Conservation (phyloP, 306 rosid species). For the Prinsepia uniflora region DNA sequence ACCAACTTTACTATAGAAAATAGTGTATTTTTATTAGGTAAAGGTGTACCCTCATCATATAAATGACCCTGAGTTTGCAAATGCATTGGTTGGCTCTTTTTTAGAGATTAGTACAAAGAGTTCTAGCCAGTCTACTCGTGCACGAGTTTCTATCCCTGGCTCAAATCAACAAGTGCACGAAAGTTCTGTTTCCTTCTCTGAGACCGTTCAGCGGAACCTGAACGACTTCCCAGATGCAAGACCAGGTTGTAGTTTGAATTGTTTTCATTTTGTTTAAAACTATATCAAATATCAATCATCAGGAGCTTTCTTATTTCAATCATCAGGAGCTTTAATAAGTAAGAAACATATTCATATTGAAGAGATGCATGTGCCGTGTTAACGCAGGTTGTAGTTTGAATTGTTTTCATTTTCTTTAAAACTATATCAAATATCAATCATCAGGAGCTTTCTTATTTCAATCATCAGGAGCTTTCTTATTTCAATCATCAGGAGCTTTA, state of each 20-base stretch:
- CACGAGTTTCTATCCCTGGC: constrained; percentile 31
- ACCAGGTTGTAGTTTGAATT: constrained; percentile 51
- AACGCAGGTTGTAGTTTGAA: constrained; percentile 56
- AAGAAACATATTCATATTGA: not conserved
- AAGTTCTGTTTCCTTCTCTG: constrained; percentile 31
- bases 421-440: not conserved
- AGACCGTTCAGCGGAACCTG: constrained; percentile 41
- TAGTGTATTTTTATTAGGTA: constrained; percentile 45
- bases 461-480: no score
- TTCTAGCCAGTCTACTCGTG: constrained; percentile 30
- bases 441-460: no score
- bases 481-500: not conserved
- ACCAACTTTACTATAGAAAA: constrained; percentile 10
- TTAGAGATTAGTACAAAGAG: constrained; percentile 53
- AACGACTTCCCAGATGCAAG: constrained; percentile 80
- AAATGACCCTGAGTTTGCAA: constrained; percentile 73
- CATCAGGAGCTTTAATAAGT: not conserved
- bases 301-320: not conserved
- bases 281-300: not conserved
- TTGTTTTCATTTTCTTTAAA: not conserved
- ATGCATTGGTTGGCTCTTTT: constrained; percentile 73
- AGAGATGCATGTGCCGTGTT: not conserved
- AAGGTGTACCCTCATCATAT: constrained; percentile 72
- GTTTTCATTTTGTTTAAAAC: not conserved
- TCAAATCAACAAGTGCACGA: constrained; percentile 31